phyloP scores from a whole-genome alignment of 2,329 filamentous ascomycete genomes.

The Calycina herbarum region DNA sequence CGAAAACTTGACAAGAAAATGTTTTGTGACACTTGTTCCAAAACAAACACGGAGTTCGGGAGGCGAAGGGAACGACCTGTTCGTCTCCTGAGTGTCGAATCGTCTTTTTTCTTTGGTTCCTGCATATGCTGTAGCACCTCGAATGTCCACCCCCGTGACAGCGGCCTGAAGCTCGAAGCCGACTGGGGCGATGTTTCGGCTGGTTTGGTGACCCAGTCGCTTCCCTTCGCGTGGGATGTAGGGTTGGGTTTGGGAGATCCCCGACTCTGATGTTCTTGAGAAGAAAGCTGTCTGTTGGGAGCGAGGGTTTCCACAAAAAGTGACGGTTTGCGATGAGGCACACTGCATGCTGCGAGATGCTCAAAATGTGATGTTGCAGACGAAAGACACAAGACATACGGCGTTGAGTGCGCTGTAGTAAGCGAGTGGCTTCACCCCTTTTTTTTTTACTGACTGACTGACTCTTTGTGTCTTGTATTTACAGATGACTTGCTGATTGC shows the following conservation, averaged over 20 bases:
- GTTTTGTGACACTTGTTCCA: neutral
- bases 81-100: neutral
- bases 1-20: neutral
- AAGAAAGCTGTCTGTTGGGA: neutral
- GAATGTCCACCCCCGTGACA: neutral
- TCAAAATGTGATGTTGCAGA: conserved; percentile 1
- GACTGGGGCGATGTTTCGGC: conserved; percentile 5
- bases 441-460: no score
- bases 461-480: no score
- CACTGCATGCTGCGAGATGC: neutral
- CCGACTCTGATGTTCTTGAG: neutral
- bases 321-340: neutral
- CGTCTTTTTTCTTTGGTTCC: conserved; percentile 1
- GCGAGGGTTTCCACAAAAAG: neutral
- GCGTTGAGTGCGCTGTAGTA: neutral
- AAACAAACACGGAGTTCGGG: neutral
- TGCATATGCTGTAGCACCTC: conserved; percentile 7
- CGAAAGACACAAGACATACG: neutral
- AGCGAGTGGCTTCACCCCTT: no score
- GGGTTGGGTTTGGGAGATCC: neutral
- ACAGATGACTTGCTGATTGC: no score
- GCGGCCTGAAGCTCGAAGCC: neutral
- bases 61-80: neutral
- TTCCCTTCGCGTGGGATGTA: neutral
- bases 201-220: neutral